Percentiles rank a stretch among this genome's conserved stretches.
Evolutionary conservation across 2,329 filamentous ascomycete genomes (phyloP).

Genomic region (Thielaviopsis populi): DNA sequence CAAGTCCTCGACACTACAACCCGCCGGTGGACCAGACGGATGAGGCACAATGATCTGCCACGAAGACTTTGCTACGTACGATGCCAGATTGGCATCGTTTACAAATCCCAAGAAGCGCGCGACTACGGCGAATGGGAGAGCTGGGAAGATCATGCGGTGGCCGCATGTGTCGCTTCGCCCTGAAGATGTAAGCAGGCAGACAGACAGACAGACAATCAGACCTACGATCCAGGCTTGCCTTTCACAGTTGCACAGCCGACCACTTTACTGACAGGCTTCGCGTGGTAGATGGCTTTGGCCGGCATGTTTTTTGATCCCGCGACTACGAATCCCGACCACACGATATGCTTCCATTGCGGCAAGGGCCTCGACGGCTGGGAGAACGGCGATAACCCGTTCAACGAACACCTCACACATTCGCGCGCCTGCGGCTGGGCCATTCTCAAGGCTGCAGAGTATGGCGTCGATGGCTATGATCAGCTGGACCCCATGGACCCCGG

Average conservation of each 20-base stretch:
- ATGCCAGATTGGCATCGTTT: conserved; percentile 71
- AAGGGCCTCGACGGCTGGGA: conserved; percentile 88
- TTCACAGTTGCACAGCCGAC: conserved; percentile 10
- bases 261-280: conserved; percentile 3
- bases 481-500: conserved; percentile 58
- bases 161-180: conserved; percentile 42
- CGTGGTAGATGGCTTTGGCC: conserved; percentile 61
- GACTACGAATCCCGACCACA: conserved; percentile 66
- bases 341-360: conserved; percentile 73
- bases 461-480: conserved; percentile 45
- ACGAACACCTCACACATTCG: conserved; percentile 74
- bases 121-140: conserved; percentile 42
- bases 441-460: conserved; percentile 45
- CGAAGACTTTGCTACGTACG: conserved; percentile 46
- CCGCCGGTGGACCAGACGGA: neutral
- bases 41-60: conserved; percentile 15
- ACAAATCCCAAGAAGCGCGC: conserved; percentile 51
- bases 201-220: no score
- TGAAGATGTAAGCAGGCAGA: conserved; percentile 22
- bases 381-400: conserved; percentile 62
- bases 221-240: neutral
- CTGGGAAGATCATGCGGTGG: conserved; percentile 51
- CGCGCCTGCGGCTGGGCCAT: conserved; percentile 78
- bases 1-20: neutral
- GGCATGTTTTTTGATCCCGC: conserved; percentile 82